Evolutionary conservation across 2,329 filamentous ascomycete species (phyloP).

Genomic region (Xylaria polymorpha): DNA sequence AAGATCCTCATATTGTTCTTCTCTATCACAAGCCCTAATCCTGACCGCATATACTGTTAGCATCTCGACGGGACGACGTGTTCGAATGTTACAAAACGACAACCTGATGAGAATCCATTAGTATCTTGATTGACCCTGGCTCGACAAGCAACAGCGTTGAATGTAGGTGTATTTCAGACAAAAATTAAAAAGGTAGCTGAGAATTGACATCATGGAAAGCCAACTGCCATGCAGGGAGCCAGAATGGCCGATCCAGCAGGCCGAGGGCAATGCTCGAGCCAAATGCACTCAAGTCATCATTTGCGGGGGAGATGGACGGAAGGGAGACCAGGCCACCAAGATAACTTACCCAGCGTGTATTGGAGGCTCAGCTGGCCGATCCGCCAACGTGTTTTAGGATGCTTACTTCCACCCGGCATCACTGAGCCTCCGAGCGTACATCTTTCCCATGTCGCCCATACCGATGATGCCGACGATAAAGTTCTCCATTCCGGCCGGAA

Average conservation of each 20-base stretch:
- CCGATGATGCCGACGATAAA: constrained; percentile 94
- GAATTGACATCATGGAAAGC: constrained; percentile 97
- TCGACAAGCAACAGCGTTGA: constrained; percentile 18
- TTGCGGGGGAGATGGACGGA: constrained; percentile 49
- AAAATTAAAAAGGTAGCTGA: constrained; percentile 92
- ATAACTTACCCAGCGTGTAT: constrained; percentile 51
- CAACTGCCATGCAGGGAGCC: constrained; percentile 69
- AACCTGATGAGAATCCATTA: constrained; percentile 39
- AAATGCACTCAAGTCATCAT: constrained; percentile 99
- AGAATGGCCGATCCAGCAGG: constrained; percentile 77
- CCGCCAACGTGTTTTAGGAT: constrained; percentile 21
- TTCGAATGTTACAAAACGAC: constrained; percentile 17
- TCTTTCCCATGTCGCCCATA: constrained; percentile 99
- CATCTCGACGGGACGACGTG: constrained; percentile 14
- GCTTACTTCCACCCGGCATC: constrained; percentile 96
- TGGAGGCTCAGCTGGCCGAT: constrained; percentile 40
- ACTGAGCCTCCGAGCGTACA: constrained; percentile 92
- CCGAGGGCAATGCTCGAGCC: constrained; percentile 93
- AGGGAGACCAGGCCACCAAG: constrained; percentile 24
- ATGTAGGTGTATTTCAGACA: constrained; percentile 76
- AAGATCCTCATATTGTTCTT: constrained; percentile 86
- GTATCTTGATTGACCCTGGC: constrained; percentile 29
- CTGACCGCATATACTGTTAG: constrained; percentile 60
- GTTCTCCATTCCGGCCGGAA: constrained; percentile 67
- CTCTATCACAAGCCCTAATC: constrained; percentile 92